Conservation (phyloP, 1,284 basidiomycete species). For the Rhodotorula sp. region DNA sequence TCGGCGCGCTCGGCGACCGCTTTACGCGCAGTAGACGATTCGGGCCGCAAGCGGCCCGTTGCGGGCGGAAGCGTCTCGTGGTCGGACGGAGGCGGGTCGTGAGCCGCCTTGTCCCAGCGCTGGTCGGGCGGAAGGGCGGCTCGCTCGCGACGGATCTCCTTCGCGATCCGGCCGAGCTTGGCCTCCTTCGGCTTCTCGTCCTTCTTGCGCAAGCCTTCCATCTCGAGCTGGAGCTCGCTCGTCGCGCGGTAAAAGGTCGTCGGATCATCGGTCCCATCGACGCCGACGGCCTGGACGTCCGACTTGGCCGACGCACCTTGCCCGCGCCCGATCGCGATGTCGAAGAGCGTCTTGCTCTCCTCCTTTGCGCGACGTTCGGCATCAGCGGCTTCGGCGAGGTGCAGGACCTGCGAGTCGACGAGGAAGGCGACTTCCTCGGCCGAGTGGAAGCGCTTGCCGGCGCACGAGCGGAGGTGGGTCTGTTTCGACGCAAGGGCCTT, state of each 20-base stretch:
- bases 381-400: conserved; percentile 24
- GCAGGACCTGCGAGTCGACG: conserved; percentile 57
- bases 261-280: conserved; percentile 52
- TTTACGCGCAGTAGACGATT: background rate
- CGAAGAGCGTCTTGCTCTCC: conserved; percentile 57
- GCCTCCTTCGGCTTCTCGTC: background rate
- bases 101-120: too few species aligned
- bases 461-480: conserved; percentile 66
- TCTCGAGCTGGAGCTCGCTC: conserved; percentile 12
- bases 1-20: conserved; percentile 6
- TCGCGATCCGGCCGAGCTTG: conserved; percentile 4
- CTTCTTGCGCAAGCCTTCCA: conserved; percentile 24
- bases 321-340: conserved; percentile 58
- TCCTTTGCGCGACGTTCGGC: conserved; percentile 48
- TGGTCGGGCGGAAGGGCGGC: background rate
- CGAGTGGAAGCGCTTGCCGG: conserved; percentile 61
- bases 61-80: conserved; percentile 3
- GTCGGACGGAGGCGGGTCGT: too few species aligned
- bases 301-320: conserved; percentile 56
- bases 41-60: conserved; percentile 25
- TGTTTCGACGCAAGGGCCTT: conserved; percentile 66
- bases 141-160: conserved; percentile 26
- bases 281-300: conserved; percentile 54
- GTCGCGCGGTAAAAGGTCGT: conserved; percentile 40
- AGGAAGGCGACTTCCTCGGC: conserved; percentile 62